Conservation (phyloP, 768 basidiomycete genomes). For the Russula foetens region DNA sequence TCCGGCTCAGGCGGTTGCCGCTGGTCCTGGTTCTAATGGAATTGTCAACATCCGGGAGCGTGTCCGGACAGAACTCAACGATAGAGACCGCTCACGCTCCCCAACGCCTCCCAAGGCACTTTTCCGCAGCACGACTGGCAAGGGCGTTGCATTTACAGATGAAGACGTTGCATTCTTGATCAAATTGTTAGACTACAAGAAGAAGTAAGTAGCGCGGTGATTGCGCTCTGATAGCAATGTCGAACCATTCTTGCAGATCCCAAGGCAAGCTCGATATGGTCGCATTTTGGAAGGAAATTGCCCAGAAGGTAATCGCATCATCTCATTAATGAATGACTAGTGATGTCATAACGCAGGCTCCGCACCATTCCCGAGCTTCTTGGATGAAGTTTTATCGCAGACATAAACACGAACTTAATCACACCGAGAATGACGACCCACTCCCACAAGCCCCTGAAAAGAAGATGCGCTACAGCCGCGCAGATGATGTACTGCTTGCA, state of each 20-base stretch:
- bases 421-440: slow-evolving; percentile 57
- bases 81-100: slow-evolving; percentile 48
- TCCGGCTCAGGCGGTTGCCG: slow-evolving; percentile 17
- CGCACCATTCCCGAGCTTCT: slow-evolving; percentile 84
- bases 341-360: slow-evolving; percentile 42
- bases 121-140: slow-evolving; percentile 80
- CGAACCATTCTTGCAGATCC: slow-evolving; percentile 30
- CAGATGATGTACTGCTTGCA: slow-evolving; percentile 74
- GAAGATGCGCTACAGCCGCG: slow-evolving; percentile 78
- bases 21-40: slow-evolving; percentile 33
- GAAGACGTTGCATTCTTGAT: slow-evolving; percentile 75
- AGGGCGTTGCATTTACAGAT: slow-evolving; percentile 82
- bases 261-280: slow-evolving; percentile 67
- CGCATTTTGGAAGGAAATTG: slow-evolving; percentile 72
- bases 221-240: slow-evolving; percentile 6
- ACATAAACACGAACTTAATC: slow-evolving; percentile 76
- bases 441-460: slow-evolving; percentile 74
- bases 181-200: slow-evolving; percentile 65
- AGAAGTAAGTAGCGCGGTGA: slow-evolving; percentile 37
- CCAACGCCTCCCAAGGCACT: slow-evolving; percentile 76
- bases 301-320: slow-evolving; percentile 41
- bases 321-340: slow-evolving; percentile 1
- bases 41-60: slow-evolving; percentile 38
- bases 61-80: slow-evolving; percentile 29
- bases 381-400: slow-evolving; percentile 94